Evolutionary conservation across 768 basidiomycete species (phyloP).

Genomic region (Lactarius akahatsu): DNA sequence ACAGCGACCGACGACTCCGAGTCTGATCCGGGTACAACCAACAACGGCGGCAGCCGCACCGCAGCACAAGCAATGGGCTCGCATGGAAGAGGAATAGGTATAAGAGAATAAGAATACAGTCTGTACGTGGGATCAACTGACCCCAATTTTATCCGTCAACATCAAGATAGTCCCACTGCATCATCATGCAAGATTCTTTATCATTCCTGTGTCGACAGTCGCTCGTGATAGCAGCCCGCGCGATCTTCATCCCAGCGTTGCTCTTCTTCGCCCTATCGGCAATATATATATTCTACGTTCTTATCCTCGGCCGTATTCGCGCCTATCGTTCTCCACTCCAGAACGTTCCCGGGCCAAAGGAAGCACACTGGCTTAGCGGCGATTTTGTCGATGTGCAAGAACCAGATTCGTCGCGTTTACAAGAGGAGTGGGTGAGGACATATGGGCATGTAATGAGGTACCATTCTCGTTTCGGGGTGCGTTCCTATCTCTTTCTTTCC

Average conservation of each 20-base stretch:
- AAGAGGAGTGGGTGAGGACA: slow-evolving; percentile 24
- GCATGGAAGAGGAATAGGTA: neutral
- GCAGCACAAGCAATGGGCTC: neutral
- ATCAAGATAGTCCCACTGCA: neutral
- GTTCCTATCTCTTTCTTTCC: neutral
- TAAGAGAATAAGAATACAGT: neutral
- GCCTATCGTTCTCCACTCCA: slow-evolving; percentile 12
- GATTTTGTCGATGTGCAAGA: slow-evolving; percentile 14
- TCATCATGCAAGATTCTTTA: neutral
- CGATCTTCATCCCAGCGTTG: neutral
- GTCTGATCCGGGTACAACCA: no score
- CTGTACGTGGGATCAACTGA: neutral
- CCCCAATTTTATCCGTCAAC: neutral
- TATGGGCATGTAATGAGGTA: slow-evolving; percentile 24
- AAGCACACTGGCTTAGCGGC: slow-evolving; percentile 14
- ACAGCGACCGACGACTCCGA: no score
- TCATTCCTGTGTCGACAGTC: neutral
- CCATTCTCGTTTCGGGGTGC: slow-evolving; percentile 10
- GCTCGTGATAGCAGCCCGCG: neutral
- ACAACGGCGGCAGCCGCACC: no score
- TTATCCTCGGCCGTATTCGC: neutral
- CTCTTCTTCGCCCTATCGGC: neutral
- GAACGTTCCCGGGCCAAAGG: slow-evolving; percentile 15
- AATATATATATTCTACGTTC: neutral
- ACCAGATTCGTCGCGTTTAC: slow-evolving; percentile 13